Evolutionary conservation across 148 eudicot species (phyloP).

Genomic region (Polygonum aviculare): DNA sequence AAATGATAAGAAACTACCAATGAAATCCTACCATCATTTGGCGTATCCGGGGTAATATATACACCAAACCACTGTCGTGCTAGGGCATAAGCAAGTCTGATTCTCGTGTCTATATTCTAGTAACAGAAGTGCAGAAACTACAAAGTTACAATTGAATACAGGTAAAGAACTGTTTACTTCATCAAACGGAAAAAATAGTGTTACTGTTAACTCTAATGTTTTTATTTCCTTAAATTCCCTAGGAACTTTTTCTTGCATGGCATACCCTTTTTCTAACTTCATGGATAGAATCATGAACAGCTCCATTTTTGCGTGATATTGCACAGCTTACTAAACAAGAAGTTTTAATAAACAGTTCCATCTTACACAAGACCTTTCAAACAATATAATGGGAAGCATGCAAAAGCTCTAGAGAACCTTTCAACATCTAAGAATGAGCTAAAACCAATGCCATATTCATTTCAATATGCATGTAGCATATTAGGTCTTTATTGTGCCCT

Average conservation of each 20-base stretch:
- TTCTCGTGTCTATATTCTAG: constrained; percentile 89
- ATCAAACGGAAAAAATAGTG: neutral
- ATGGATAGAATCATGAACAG: neutral
- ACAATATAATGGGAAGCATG: neutral
- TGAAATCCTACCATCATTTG: constrained; percentile 73
- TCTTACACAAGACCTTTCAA: neutral
- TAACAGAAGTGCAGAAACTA: constrained; percentile 2
- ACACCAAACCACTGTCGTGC: constrained; percentile 99
- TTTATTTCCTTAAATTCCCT: neutral
- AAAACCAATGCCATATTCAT: neutral
- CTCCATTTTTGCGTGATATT: neutral
- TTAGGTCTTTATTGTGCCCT: neutral
- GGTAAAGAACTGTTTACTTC: neutral
- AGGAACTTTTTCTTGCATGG: neutral
- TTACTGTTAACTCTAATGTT: neutral
- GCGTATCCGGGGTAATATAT: constrained; percentile 78
- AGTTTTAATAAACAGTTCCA: neutral
- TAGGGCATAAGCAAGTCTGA: constrained; percentile 81
- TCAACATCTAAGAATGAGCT: neutral
- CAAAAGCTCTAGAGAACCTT: neutral
- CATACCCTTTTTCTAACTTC: neutral
- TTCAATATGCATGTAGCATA: neutral
- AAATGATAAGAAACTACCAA: neutral
- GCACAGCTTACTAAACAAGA: neutral
- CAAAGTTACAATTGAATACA: neutral